These are phyloP conservation scores for Mentha longifolia DNA, from an alignment of 257 asterid species.

Conservation along the genomic window DNA sequence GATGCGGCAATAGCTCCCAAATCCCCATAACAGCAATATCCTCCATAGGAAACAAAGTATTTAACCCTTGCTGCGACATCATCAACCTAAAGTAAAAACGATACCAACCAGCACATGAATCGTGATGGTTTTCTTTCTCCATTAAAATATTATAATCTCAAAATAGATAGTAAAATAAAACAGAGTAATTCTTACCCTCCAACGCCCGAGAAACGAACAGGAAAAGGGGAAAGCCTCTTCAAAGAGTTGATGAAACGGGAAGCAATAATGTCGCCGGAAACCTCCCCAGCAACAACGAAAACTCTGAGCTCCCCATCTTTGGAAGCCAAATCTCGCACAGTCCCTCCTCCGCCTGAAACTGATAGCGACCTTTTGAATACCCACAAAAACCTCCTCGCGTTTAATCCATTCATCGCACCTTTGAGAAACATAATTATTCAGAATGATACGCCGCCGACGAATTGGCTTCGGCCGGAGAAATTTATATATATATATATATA, in stretches of 20 bases:
- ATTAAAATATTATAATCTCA: slow-evolving; percentile 6
- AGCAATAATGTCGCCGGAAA: slow-evolving; percentile 88
- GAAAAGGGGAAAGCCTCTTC: slow-evolving; percentile 63
- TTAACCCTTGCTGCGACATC: slow-evolving; percentile 80
- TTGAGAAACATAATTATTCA: slow-evolving; percentile 43
- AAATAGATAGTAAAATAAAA: not conserved
- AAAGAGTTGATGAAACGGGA: slow-evolving; percentile 87
- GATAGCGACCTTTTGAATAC: slow-evolving; percentile 46
- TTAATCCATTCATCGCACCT: slow-evolving; percentile 30
- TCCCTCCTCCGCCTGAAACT: slow-evolving; percentile 44
- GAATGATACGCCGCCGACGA: no score
- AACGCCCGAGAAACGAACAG: slow-evolving; percentile 78
- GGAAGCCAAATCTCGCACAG: slow-evolving; percentile 59
- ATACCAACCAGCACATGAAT: not conserved
- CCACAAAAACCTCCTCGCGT: slow-evolving; percentile 34
- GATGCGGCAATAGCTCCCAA: slow-evolving; percentile 92
- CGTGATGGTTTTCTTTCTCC: slow-evolving; percentile 29
- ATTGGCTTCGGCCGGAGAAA: no score
- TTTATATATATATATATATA: no score
- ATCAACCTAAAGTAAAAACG: slow-evolving; percentile 56
- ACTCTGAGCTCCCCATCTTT: slow-evolving; percentile 91
- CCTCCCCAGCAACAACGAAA: slow-evolving; percentile 95
- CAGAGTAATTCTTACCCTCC: slow-evolving; percentile 69
- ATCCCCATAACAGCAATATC: slow-evolving; percentile 94
- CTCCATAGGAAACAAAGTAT: slow-evolving; percentile 79